Evolutionary conservation across 306 rosid species (phyloP).

Genomic region (Glycine soja): DNA sequence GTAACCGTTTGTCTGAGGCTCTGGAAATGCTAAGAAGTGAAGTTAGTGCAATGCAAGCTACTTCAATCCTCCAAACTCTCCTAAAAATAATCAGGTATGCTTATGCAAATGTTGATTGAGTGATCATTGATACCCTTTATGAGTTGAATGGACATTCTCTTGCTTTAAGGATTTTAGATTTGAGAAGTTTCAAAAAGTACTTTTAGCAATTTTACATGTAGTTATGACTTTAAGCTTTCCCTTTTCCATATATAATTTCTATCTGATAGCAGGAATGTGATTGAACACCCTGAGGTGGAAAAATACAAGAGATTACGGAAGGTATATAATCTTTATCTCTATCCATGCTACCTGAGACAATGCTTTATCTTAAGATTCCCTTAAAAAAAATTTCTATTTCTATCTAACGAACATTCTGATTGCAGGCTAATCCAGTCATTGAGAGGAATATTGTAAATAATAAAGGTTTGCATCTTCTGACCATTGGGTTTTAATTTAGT

Average conservation of each 20-base stretch:
- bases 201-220: constrained; percentile 10
- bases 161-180: constrained; percentile 30
- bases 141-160: constrained; percentile 19
- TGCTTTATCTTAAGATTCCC: constrained; percentile 24
- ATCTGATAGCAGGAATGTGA: constrained; percentile 71
- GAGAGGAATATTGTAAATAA: constrained; percentile 66
- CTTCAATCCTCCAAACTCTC: constrained; percentile 71
- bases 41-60: constrained; percentile 61
- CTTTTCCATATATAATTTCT: constrained; percentile 21
- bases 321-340: constrained; percentile 56
- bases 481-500: constrained; percentile 24
- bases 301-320: constrained; percentile 80
- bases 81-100: constrained; percentile 78
- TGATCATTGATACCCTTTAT: constrained; percentile 8
- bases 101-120: constrained; percentile 10
- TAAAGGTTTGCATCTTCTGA: constrained; percentile 66
- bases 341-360: constrained; percentile 10
- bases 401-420: constrained; percentile 42
- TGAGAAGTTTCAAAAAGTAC: neutral
- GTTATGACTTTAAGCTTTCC: constrained; percentile 36
- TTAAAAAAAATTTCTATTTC: neutral
- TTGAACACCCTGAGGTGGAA: constrained; percentile 78
- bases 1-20: constrained; percentile 69
- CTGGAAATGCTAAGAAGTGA: constrained; percentile 68
- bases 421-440: constrained; percentile 86